Conservation (phyloP, 176 grass and related monocot species). For the Rhynchospora breviuscula region DNA sequence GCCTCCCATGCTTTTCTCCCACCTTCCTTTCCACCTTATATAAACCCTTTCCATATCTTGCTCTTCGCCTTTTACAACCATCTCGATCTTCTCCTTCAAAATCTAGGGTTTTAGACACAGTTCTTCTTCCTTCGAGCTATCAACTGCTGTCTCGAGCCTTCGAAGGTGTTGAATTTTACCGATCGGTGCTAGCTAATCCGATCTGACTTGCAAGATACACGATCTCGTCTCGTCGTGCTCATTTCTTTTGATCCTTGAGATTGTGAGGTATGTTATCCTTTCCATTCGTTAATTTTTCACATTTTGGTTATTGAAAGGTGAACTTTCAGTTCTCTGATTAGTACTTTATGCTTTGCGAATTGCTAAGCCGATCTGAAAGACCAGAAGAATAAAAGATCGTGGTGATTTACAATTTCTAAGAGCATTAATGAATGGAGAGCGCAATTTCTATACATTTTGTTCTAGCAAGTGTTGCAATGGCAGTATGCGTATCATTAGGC, state of each 20-base stretch:
- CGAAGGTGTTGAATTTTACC: not conserved
- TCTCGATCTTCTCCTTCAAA: not conserved
- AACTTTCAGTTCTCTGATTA: not conserved
- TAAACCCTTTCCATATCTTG: not conserved
- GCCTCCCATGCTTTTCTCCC: not conserved
- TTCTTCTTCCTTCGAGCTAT: not conserved
- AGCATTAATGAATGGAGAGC: not conserved
- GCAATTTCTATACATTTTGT: not conserved
- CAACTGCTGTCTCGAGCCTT: not conserved
- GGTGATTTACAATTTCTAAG: not conserved
- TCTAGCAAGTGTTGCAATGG: not conserved
- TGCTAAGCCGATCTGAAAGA: not conserved
- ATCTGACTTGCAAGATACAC: not conserved
- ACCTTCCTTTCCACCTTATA: constrained; percentile 9
- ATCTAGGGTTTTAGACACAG: not conserved
- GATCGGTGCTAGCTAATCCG: constrained; percentile 8
- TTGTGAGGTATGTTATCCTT: not conserved
- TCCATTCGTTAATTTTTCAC: not conserved
- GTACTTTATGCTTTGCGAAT: not conserved
- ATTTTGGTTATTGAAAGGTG: not conserved
- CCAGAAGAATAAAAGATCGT: not conserved
- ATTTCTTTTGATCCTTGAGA: not conserved
- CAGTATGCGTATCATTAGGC: not conserved
- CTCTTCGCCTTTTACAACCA: not conserved
- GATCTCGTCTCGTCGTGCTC: constrained; percentile 8